Evolutionary conservation across 345 rosid species (phyloP).

Genomic region (Kandelia obovata): DNA sequence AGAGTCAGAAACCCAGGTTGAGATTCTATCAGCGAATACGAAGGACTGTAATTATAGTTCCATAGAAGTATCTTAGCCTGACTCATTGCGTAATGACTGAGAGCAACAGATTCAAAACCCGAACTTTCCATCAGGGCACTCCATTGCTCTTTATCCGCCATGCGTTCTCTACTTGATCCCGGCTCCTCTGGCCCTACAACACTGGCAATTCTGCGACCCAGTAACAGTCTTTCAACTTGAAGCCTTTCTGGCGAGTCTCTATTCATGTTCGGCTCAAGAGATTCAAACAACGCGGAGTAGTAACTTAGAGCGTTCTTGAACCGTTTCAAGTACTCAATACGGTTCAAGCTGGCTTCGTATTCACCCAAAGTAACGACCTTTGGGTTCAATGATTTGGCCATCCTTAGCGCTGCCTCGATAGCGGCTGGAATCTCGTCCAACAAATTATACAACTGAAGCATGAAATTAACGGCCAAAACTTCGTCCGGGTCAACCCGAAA

Average conservation of each 20-base stretch:
- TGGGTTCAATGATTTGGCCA: conserved; percentile 66
- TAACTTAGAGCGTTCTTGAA: conserved; percentile 1
- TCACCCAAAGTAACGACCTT: conserved; percentile 56
- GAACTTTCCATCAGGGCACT: conserved; percentile 54
- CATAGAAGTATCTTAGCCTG: conserved; percentile 74
- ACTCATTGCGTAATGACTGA: conserved; percentile 79
- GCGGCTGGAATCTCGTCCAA: conserved; percentile 50
- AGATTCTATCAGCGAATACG: conserved; percentile 57
- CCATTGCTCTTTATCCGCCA: conserved; percentile 80
- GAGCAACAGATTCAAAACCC: conserved; percentile 61
- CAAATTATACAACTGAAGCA: conserved; percentile 73
- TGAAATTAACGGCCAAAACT: conserved; percentile 70
- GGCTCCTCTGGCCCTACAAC: conserved; percentile 49
- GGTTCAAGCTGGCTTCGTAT: neutral
- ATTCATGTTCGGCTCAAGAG: conserved; percentile 26
- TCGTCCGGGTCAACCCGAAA: conserved; percentile 70
- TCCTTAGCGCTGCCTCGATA: conserved; percentile 53
- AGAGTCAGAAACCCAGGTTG: conserved; percentile 66
- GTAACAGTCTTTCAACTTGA: conserved; percentile 53
- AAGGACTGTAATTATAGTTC: conserved; percentile 62
- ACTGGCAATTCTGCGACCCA: conserved; percentile 60
- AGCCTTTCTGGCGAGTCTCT: conserved; percentile 57
- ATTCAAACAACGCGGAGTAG: neutral
- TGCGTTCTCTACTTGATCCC: conserved; percentile 52
- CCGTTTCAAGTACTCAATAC: neutral